Conservation (phyloP, 2,329 filamentous ascomycete species). For the Cytospora paraplurivora region DNA sequence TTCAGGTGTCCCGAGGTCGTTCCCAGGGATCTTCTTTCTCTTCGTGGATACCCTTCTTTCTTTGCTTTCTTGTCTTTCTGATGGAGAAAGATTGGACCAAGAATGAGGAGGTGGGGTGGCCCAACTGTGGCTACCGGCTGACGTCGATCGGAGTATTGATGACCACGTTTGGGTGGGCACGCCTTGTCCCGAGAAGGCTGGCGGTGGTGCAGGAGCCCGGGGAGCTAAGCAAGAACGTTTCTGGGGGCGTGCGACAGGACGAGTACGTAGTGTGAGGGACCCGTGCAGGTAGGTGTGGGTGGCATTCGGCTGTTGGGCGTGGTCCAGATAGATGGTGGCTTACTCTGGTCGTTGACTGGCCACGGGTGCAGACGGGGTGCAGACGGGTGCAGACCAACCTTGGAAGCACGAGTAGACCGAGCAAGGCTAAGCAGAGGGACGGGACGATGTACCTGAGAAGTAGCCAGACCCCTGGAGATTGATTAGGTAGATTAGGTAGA, state of each 20-base stretch:
- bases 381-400: too few relatives aligned
- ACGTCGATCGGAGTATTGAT: constrained; percentile 20
- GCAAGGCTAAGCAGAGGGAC: neutral
- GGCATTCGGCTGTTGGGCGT: constrained; percentile 22
- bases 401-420: constrained; percentile 10
- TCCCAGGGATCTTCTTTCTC: neutral
- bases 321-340: constrained; percentile 12
- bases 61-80: neutral
- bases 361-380: too few relatives aligned
- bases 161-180: neutral
- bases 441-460: constrained; percentile 16
- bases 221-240: constrained; percentile 4
- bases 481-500: neutral
- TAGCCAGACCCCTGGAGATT: too few relatives aligned
- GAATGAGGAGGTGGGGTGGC: neutral
- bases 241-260: too few relatives aligned
- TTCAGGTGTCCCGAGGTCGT: constrained; percentile 7
- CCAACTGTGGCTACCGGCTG: constrained; percentile 23
- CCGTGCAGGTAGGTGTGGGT: constrained; percentile 19
- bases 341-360: constrained; percentile 1
- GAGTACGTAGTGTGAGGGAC: neutral
- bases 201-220: constrained; percentile 14
- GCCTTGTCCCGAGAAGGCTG: constrained; percentile 12
- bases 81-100: neutral
- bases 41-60: neutral